Evolutionary conservation across 257 asterid species (phyloP), one percentile per base, ranked within the genome.

Genomic region (Jasminum sambac): DNA sequence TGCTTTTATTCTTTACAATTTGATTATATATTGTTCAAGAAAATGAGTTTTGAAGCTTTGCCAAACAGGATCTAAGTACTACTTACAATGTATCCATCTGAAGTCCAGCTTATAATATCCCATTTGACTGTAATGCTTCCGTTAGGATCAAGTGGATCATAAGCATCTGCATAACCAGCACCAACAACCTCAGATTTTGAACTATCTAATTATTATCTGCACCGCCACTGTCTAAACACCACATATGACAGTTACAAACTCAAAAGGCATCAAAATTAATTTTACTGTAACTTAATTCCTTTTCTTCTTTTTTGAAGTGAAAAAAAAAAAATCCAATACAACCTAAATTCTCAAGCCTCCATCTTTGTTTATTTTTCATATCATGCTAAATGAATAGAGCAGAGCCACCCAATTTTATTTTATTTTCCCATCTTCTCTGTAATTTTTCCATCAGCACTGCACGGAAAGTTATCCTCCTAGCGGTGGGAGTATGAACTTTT

Each of bases 41-140:
- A 30, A 30, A 4, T 30, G 2, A 30, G 36, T 30, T 30, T 30
- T 30, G 2, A 30, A 30, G 36, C 1, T 30, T 30, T 30, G 36
- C 36, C 4, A 30, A 30, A 30, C 36, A 30, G 4, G 36, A 4
- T 30, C 2, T 30, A 30, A 30, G 64, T 42, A 63, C 95, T 42
- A 63, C 95, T 82, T 76, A 86, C 95, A 14, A 21, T 19, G 68
- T 88, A 84, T 58, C 88, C 95, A 81, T 86, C 91, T 5, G 78
- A 19, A 40, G 73, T 86, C 91, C 91, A 84, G 64, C 58, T 71
- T 25, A 62, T 75, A 16, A 88, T 16, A 63, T 88, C 95, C 91
- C 95, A 88, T 74, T 82, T 88, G 34, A 88, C 48, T 3, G 88
- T 82, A 60, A 88, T 79, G 55, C 85, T 85, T 24, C 89, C 95